Base-by-base conservation (phyloP, 2,329 filamentous ascomycete genomes). In the Drechslera avenae region DNA sequence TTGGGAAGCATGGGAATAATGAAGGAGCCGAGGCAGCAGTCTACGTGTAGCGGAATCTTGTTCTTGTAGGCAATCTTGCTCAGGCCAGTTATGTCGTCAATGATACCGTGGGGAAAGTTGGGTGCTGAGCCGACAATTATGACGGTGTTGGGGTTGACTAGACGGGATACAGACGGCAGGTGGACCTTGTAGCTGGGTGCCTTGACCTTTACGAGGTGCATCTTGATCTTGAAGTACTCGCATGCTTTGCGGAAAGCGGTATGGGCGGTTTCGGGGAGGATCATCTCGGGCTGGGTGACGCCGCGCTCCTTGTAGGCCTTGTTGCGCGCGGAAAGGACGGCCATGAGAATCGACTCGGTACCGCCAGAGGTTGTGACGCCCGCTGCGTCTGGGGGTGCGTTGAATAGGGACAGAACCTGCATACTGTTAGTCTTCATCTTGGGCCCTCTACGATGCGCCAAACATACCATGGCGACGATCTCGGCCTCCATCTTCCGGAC, bases 401-500 rank as follows among this genome's bases (percentile, higher is more conserved):
- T 90, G 80, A 97, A 99, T 73, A 99, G 78, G 36, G 84, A 83
- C 54, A 96, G 79, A 23, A 86, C 79, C 80, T 82, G 56, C 36
- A 14, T 13, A 30, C 3, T 30, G 46, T 59, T 48, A 62, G 50
- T 41, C 9, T 4, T 17, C 12, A 32, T 18, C 13, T 34, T 58
- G 5, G 5, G 14, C 8, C 3, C 5, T 16, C n/a, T 30, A 13
- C 6, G 14, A 13, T n/a, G 19, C 13, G n/a, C n/a, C 16, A 28
- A 9, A 36, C 50, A 39, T 72, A 95, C 91, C 93, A 99, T 99
- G 60, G 92, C 89, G 44, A 99, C 94, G 55, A 99, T 81, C 78
- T 99, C 94, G 36, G 94, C 93, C 79, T 99, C 94, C 94, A 99
- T 99, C 83, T 99, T 99, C 66, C 94, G 83, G 44, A 99, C 92